phyloP scores from a whole-genome alignment of 2,329 filamentous ascomycete species.

The Didymosphaeria variabile region DNA sequence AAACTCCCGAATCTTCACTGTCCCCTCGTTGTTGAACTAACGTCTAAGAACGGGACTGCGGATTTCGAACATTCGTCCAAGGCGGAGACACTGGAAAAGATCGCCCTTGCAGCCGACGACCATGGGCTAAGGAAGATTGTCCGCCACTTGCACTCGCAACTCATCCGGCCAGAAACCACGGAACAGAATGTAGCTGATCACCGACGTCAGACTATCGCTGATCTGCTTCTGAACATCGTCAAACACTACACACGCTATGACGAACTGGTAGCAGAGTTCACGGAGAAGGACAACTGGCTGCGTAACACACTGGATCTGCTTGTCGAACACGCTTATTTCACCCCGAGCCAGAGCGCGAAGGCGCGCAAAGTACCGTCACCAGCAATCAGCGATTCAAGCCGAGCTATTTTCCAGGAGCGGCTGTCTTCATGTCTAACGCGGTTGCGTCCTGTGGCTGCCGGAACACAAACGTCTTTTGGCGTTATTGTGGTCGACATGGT shows the following conservation, averaged over 20 bases:
- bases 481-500: slow-evolving; percentile 42
- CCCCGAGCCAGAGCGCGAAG: slow-evolving; percentile 43
- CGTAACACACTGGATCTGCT: slow-evolving; percentile 57
- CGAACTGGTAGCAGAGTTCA: slow-evolving; percentile 27
- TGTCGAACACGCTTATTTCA: slow-evolving; percentile 61
- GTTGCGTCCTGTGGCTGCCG: slow-evolving; percentile 49
- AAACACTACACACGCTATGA: slow-evolving; percentile 51
- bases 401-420: slow-evolving; percentile 63
- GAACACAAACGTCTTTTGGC: slow-evolving; percentile 37
- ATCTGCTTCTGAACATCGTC: slow-evolving; percentile 62
- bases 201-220: slow-evolving; percentile 60
- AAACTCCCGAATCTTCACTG: slow-evolving; percentile 64
- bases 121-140: slow-evolving; percentile 61
- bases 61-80: slow-evolving; percentile 89
- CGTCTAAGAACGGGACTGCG: slow-evolving; percentile 73
- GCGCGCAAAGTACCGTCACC: slow-evolving; percentile 53
- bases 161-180: slow-evolving; percentile 55
- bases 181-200: slow-evolving; percentile 58
- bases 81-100: slow-evolving; percentile 81
- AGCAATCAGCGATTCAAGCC: slow-evolving; percentile 56
- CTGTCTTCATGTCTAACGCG: slow-evolving; percentile 64
- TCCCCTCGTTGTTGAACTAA: slow-evolving; percentile 71
- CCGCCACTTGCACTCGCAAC: slow-evolving; percentile 58
- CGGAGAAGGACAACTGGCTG: slow-evolving; percentile 53
- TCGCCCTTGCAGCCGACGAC: slow-evolving; percentile 69